These are phyloP conservation scores for Phlebiopsis gigantea DNA, from an alignment of 768 basidiomycete species.

Conservation along the genomic window DNA sequence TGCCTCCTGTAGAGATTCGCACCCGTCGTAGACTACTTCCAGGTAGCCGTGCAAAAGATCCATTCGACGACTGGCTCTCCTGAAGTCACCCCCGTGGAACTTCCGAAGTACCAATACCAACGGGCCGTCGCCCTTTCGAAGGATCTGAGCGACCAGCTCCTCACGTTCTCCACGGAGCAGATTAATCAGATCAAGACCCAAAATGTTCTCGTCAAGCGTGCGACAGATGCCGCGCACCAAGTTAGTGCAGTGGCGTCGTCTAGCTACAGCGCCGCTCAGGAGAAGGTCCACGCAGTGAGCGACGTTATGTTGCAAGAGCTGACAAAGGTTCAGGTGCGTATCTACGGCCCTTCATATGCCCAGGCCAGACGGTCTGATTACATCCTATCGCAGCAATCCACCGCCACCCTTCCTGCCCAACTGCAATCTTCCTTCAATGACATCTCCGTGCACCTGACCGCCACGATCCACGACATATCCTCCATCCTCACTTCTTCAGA, in stretches of 20 bases:
- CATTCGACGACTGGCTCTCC: constrained; percentile 36
- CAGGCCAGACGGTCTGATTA: constrained; percentile 4
- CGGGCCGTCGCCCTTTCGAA: constrained; percentile 64
- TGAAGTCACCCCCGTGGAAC: constrained; percentile 43
- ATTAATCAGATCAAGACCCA: constrained; percentile 66
- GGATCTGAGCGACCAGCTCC: constrained; percentile 57
- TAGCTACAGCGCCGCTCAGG: constrained; percentile 48
- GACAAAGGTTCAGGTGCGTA: constrained; percentile 45
- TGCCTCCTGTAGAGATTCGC: constrained; percentile 56
- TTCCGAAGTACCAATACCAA: constrained; percentile 72
- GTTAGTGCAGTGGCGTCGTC: constrained; percentile 57
- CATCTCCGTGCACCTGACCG: constrained; percentile 48
- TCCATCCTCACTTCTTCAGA: constrained; percentile 50
- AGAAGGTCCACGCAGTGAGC: constrained; percentile 54
- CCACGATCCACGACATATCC: constrained; percentile 48
- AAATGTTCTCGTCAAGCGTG: constrained; percentile 63
- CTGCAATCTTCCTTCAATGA: constrained; percentile 59
- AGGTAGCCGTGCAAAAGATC: constrained; percentile 43
- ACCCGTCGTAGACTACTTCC: constrained; percentile 72
- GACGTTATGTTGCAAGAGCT: constrained; percentile 65
- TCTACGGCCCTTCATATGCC: not conserved
- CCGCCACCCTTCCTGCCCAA: constrained; percentile 43
- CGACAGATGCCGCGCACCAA: constrained; percentile 59
- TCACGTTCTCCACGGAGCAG: constrained; percentile 65
- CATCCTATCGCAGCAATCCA: constrained; percentile 40